phyloP scores from a whole-genome alignment of 306 rosid genomes.

The Bauhinia variegata region DNA sequence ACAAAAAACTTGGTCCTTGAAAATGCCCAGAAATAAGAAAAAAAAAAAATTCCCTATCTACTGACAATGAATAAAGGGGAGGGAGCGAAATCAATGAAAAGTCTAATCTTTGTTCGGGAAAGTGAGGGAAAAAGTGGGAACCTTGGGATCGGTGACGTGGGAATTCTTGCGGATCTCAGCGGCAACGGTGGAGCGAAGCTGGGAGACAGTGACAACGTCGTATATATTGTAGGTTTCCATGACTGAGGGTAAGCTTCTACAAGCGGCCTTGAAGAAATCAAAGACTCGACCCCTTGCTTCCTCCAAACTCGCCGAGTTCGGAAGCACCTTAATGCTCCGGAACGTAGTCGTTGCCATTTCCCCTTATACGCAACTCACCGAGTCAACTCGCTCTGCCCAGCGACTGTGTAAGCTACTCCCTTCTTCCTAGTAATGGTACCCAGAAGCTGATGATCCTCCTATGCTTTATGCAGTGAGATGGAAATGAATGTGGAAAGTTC shows the following conservation, averaged over 20 bases:
- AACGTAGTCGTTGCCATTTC: constrained; percentile 61
- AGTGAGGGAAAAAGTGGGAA: constrained; percentile 18
- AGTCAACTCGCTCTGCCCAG: constrained; percentile 25
- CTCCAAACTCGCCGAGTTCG: constrained; percentile 75
- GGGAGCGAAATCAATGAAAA: not conserved
- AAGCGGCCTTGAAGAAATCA: constrained; percentile 82
- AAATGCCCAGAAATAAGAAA: not conserved
- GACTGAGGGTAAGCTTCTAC: constrained; percentile 75
- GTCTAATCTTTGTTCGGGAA: not conserved
- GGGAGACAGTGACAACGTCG: constrained; percentile 62
- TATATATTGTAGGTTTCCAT: constrained; percentile 81
- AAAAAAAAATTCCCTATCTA: too few relatives aligned
- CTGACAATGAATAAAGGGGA: too few relatives aligned
- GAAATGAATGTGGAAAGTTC: too few relatives aligned
- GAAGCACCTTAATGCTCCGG: constrained; percentile 72
- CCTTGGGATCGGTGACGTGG: constrained; percentile 74
- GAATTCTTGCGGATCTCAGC: constrained; percentile 81
- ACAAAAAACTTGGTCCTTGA: too few relatives aligned
- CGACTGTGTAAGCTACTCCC: too few relatives aligned
- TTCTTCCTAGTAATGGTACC: not conserved
- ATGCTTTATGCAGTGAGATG: not conserved
- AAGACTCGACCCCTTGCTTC: constrained; percentile 82
- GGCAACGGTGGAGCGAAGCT: constrained; percentile 83
- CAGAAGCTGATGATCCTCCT: not conserved
- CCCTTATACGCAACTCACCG: constrained; percentile 11